These are phyloP conservation scores for Cladosporium sp. DNA, from an alignment of 2,329 filamentous ascomycete species.

Conservation along the genomic window DNA sequence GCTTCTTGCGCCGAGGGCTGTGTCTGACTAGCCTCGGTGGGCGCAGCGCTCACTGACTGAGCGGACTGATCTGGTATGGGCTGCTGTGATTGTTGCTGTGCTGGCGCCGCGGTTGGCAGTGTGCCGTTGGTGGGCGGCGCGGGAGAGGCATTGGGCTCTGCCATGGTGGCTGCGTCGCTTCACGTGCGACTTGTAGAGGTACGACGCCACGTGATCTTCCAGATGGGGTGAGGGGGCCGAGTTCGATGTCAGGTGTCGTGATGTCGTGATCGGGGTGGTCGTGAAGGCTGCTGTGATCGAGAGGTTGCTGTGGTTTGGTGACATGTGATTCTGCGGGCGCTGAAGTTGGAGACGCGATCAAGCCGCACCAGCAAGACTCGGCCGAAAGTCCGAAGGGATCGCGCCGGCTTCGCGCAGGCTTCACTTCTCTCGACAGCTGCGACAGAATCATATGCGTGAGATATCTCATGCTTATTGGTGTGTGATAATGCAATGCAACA, in stretches of 20 bases:
- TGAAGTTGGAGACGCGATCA: slow-evolving; percentile 13
- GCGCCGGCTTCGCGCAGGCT: slow-evolving; percentile 1
- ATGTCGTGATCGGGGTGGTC: slow-evolving; percentile 12
- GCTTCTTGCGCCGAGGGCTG: not conserved
- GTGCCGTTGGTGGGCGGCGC: slow-evolving; percentile 4
- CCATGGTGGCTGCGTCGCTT: not conserved
- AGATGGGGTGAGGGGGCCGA: not conserved
- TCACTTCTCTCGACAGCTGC: slow-evolving; percentile 7
- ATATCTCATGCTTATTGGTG: slow-evolving; percentile 12
- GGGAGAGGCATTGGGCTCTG: slow-evolving; percentile 5
- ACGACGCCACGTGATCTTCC: slow-evolving; percentile 1
- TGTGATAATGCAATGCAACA: not conserved
- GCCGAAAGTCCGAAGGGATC: slow-evolving; percentile 17
- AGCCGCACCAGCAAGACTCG: slow-evolving; percentile 18
- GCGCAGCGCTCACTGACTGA: not conserved
- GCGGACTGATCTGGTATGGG: slow-evolving; percentile 1
- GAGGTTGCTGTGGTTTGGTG: not conserved
- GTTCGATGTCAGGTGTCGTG: slow-evolving; percentile 5
- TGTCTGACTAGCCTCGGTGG: not conserved
- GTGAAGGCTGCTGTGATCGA: slow-evolving; percentile 7
- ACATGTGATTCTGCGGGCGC: slow-evolving; percentile 10
- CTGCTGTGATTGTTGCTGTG: slow-evolving; percentile 10
- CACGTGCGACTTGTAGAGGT: not conserved
- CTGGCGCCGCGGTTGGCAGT: slow-evolving; percentile 1
- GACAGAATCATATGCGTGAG: slow-evolving; percentile 7